Evolutionary conservation across 345 rosid genomes (phyloP).

Genomic region (Pugionium dolabratum): DNA sequence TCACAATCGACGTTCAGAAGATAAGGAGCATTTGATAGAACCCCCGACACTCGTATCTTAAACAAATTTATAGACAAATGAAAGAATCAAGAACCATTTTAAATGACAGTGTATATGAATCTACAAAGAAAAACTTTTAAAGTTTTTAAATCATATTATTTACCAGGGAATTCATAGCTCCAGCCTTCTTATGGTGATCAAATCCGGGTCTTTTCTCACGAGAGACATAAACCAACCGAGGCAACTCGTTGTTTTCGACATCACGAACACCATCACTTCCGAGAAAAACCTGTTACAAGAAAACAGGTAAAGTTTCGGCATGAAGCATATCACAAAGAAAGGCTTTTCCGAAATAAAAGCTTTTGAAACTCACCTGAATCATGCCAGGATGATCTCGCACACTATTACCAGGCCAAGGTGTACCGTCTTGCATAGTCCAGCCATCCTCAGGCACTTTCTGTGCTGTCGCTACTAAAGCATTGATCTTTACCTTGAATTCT

Average conservation of each 20-base stretch:
- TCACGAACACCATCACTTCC: conserved; percentile 83
- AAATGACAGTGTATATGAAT: conserved; percentile 7
- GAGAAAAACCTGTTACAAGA: conserved; percentile 73
- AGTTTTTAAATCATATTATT: conserved; percentile 25
- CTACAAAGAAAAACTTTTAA: neutral
- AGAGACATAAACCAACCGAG: conserved; percentile 93
- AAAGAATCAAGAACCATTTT: conserved; percentile 14
- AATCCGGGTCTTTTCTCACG: conserved; percentile 99
- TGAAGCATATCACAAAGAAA: neutral
- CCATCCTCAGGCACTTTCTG: conserved; percentile 99
- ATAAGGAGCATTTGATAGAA: conserved; percentile 96
- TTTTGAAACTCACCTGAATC: conserved; percentile 80
- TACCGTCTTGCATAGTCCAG: conserved; percentile 99
- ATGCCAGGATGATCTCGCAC: conserved; percentile 98
- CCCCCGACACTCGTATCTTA: conserved; percentile 92
- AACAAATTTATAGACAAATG: conserved; percentile 12
- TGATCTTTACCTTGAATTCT: conserved; percentile 89
- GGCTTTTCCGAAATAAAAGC: neutral
- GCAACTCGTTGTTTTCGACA: conserved; percentile 77
- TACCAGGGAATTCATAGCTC: conserved; percentile 98
- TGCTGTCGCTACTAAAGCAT: conserved; percentile 91
- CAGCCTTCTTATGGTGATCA: conserved; percentile 99
- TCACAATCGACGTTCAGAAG: conserved; percentile 94
- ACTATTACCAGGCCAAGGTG: conserved; percentile 97
- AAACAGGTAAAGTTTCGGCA: neutral